Evolutionary conservation across 768 basidiomycete genomes (phyloP), one percentile per base, ranked within the genome.

Genomic region (Termitomyces sp.): DNA sequence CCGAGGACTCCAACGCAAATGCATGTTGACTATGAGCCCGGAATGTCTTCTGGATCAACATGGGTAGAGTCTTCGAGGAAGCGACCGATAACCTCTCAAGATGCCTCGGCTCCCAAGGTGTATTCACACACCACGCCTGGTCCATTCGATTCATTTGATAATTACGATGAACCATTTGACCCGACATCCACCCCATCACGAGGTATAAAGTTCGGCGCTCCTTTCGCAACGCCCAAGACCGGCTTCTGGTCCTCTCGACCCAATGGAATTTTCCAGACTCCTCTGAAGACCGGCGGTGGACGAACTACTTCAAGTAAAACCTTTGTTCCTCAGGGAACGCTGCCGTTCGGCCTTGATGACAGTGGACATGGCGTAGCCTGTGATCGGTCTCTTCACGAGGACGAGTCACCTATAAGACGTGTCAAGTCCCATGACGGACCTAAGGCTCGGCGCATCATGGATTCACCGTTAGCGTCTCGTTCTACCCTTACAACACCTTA

Each of bases 131-230:
- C 66, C 50, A 76, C 76, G 8, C 78, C 80, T 33, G 69, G 75
- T 36, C 66, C 72, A 33, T 68, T 72, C 50, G 78, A 79, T 43
- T 50, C 61, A 18, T 71, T 63, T 59, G 59, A 56, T 50, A 65
- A 64, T 4, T 70, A 71, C 23, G 83, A 86, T 18, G 84, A 84
- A 5, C 82, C 85, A 1, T 93, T 91, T 66, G 89, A 93, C 69
- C 89, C 89, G 5, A 84, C 85, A 28, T 87, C 88, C 20, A 91
- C 90, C 9, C 90, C 90, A 4, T 91, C 90, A n/a, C 77, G 90
- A 47, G 88, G 89, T 4, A 84, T 90, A 64, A 83, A 76, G 66
- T 84, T 89, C 64, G 77, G 77, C 46, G 71, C 70, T 12, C 67
- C 84, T 2, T 87, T 87, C 65, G 72, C 79, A 43, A 88, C 86